Evolutionary conservation across 2,329 filamentous ascomycete species (phyloP), one percentile per base, ranked within the genome.

Genomic region (Trichoderma lentiforme): DNA sequence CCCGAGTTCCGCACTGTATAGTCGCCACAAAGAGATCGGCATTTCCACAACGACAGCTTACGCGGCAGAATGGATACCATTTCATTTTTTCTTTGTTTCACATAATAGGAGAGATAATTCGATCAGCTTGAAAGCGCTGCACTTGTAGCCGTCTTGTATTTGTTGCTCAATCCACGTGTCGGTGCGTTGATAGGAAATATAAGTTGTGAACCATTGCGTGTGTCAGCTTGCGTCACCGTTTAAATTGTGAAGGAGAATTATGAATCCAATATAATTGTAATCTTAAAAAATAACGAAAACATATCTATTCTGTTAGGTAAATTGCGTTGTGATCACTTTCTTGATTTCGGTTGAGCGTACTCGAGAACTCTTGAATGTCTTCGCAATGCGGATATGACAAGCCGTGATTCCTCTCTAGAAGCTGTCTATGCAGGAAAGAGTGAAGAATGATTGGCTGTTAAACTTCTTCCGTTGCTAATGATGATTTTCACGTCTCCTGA

Each of bases 1-100:
- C 58, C 53, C 34, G 53, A 68, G 34, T 68, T 68, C 65, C 65
- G 30, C 53, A 60, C 53, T 68, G 34, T 68, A 58, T 60, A 24
- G 39, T 36, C n/a, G 34, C 34, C 15, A n/a, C 53, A 30, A 60
- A 24, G 64, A 67, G 65, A 68, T 68, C 65, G 24, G 51, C 65
- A 43, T 39, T 67, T 58, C 53, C 18, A 51, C 47, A 47, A 18
- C 26, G n/a, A 32, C 36, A 26, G 65, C 53, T 69, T 47, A 69
- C 65, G 65, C 30, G 65, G 65, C 65, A 47, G n/a, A 34, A 60
- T 69, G 65, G 56, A 34, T 26, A 69, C 18, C 39, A 43, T 60
- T 47, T 26, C 36, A 47, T 60, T 32, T 69, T 34, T n/a, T 11
- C 18, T 61, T 26, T 34, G 36, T 60, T 60, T 69, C 53, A 69